These are phyloP conservation scores for Tulasnella sp. DNA, from an alignment of 768 basidiomycete genomes.

Conservation along the genomic window DNA sequence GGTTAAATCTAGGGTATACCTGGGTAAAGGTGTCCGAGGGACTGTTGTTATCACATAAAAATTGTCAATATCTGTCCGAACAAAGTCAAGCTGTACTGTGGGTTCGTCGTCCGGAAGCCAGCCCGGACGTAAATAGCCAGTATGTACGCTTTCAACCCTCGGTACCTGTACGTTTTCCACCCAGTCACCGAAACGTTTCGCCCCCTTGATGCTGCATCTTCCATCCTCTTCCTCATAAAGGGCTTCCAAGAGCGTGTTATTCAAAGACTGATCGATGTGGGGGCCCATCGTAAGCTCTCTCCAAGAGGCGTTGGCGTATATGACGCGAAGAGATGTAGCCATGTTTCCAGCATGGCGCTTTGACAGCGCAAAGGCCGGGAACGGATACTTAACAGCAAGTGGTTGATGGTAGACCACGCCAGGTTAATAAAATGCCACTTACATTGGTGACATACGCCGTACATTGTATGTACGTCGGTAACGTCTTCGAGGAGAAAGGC, in stretches of 20 bases:
- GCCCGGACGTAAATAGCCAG: slow-evolving; percentile 10
- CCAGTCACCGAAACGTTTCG: slow-evolving; percentile 8
- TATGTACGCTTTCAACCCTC: too few species aligned
- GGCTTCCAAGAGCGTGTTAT: slow-evolving; percentile 14
- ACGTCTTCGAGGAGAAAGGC: too few species aligned
- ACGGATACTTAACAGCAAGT: slow-evolving; percentile 13
- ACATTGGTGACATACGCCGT: too few species aligned
- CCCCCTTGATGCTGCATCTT: slow-evolving; percentile 9
- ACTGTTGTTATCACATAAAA: slow-evolving; percentile 20
- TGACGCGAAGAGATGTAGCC: slow-evolving; percentile 13
- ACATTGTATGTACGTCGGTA: too few species aligned
- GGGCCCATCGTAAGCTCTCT: slow-evolving; percentile 16
- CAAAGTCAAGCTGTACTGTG: slow-evolving; percentile 15
- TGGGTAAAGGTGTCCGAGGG: slow-evolving; percentile 16
- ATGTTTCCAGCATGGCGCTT: slow-evolving; percentile 11
- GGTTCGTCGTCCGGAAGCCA: slow-evolving; percentile 13
- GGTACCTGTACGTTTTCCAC: too few species aligned
- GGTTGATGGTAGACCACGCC: too few species aligned
- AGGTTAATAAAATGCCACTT: too few species aligned
- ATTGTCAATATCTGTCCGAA: slow-evolving; percentile 16
- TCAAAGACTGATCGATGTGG: background rate
- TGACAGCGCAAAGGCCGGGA: slow-evolving; percentile 19
- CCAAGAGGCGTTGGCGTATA: slow-evolving; percentile 17
- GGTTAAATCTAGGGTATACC: slow-evolving; percentile 14
- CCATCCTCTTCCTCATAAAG: slow-evolving; percentile 7